Evolutionary conservation across 805 yeast species (phyloP).

Genomic region (Candida piceae): DNA sequence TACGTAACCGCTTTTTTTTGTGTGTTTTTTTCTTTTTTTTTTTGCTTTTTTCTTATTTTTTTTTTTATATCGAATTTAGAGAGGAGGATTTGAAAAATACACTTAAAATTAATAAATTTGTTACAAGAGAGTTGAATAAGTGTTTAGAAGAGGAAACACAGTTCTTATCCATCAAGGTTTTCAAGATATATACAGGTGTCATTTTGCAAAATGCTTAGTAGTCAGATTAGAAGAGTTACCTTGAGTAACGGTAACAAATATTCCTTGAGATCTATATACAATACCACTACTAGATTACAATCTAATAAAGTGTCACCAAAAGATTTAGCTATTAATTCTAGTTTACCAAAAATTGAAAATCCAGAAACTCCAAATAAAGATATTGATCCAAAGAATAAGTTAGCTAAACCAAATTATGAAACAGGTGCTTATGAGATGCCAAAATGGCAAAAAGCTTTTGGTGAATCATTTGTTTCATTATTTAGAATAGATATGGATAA

Average conservation of each 20-base stretch:
- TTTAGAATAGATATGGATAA: slow-evolving; percentile 87
- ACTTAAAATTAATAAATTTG: too few relatives aligned
- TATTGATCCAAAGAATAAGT: slow-evolving; percentile 28
- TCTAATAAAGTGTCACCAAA: slow-evolving; percentile 19
- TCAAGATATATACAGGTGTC: too few relatives aligned
- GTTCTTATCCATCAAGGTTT: too few relatives aligned
- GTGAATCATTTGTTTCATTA: slow-evolving; percentile 55
- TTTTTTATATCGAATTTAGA: too few relatives aligned
- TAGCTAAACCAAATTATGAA: slow-evolving; percentile 27
- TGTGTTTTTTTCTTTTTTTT: too few relatives aligned
- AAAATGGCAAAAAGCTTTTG: slow-evolving; percentile 50
- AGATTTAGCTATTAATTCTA: slow-evolving; percentile 28
- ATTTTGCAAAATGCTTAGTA: slow-evolving; percentile 1
- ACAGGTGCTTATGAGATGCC: slow-evolving; percentile 33
- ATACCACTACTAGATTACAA: slow-evolving; percentile 3
- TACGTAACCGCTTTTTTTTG: too few relatives aligned
- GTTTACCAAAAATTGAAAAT: slow-evolving; percentile 31
- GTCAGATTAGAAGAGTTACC: slow-evolving; percentile 7
- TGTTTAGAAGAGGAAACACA: too few relatives aligned
- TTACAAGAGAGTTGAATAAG: too few relatives aligned
- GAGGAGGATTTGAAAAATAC: too few relatives aligned
- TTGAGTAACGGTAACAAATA: background rate
- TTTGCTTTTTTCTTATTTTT: too few relatives aligned
- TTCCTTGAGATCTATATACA: background rate
- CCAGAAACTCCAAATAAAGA: slow-evolving; percentile 32